These are phyloP conservation scores for Pleurotus giganteus DNA, from an alignment of 768 basidiomycete species.

Conservation along the genomic window DNA sequence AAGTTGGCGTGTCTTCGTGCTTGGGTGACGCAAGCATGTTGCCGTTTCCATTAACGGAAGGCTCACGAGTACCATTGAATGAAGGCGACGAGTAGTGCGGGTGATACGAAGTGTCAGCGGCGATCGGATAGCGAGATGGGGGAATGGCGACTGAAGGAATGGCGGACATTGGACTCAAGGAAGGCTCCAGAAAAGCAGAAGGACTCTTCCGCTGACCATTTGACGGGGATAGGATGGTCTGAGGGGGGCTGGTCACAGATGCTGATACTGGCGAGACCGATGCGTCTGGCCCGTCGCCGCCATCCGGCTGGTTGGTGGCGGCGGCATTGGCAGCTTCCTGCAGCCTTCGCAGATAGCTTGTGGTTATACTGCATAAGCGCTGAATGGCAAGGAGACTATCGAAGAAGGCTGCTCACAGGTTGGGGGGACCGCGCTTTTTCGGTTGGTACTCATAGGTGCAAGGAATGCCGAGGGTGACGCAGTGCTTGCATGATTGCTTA, in stretches of 20 bases:
- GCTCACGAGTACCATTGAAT: conserved; percentile 15
- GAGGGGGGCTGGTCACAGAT: conserved; percentile 46
- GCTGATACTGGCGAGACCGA: conserved; percentile 44
- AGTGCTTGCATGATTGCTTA: conserved; percentile 84
- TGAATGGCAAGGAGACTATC: neutral
- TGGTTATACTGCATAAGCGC: conserved; percentile 10
- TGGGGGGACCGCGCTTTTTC: conserved; percentile 91
- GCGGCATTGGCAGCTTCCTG: conserved; percentile 74
- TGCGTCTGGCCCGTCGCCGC: conserved; percentile 30
- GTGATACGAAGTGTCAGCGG: conserved; percentile 63
- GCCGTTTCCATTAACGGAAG: conserved; percentile 16
- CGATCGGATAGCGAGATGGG: conserved; percentile 69
- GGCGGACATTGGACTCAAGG: conserved; percentile 37
- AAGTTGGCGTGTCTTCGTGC: conserved; percentile 41
- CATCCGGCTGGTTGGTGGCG: conserved; percentile 32
- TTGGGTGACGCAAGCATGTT: conserved; percentile 26
- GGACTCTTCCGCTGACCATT: conserved; percentile 40
- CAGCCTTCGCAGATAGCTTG: conserved; percentile 73
- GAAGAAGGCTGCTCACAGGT: conserved; percentile 56
- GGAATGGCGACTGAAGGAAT: conserved; percentile 46
- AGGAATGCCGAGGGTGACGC: conserved; percentile 73
- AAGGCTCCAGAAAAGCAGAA: conserved; percentile 52
- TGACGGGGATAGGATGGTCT: conserved; percentile 44
- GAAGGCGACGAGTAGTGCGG: conserved; percentile 45
- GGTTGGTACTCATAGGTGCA: conserved; percentile 94